Evolutionary conservation across 148 eudicot genomes (phyloP).

Genomic region (Diospyros lotus): DNA sequence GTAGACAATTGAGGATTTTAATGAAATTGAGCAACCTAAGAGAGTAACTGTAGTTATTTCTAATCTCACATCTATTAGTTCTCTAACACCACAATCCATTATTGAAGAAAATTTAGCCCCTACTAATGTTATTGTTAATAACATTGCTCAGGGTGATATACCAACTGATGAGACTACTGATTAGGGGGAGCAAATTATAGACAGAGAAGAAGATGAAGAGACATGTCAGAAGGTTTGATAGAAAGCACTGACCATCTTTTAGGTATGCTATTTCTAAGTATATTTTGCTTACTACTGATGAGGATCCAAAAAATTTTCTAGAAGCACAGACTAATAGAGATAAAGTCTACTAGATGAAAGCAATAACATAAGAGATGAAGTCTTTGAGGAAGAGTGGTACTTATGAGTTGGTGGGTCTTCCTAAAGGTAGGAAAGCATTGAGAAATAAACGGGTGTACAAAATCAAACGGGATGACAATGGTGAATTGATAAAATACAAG

Average conservation of each 20-base stretch:
- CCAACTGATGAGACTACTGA: no score
- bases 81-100: not conserved
- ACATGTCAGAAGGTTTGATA: not conserved
- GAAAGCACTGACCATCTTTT: not conserved
- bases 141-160: no score
- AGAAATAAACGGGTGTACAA: not conserved
- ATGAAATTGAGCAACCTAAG: not conserved
- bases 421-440: not conserved
- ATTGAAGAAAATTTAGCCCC: no score
- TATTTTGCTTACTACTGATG: not conserved
- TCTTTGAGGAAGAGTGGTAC: not conserved
- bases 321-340: not conserved
- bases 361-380: not conserved
- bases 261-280: not conserved
- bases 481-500: no score
- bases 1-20: not conserved
- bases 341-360: not conserved
- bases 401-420: not conserved
- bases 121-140: no score
- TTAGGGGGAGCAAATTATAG: not conserved
- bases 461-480: not conserved
- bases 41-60: not conserved
- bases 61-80: not conserved
- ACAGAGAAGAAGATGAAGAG: not conserved
- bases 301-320: not conserved